phyloP scores from a whole-genome alignment of 768 basidiomycete genomes.

The Kwoniella dejecticola region DNA sequence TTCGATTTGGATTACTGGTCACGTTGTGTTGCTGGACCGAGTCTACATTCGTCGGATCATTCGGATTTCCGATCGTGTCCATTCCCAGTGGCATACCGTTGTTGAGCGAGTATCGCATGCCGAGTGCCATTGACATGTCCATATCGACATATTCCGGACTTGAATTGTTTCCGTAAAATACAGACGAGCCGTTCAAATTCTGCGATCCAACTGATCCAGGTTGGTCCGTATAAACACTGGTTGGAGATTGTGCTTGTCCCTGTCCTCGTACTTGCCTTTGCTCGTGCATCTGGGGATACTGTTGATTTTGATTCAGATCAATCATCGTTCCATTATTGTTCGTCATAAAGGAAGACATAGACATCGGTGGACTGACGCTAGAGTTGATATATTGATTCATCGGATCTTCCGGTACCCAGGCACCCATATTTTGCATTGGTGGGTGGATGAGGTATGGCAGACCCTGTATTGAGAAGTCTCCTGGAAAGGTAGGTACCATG shows the following conservation, averaged over 20 bases:
- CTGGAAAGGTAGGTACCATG: constrained; percentile 31
- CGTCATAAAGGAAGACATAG: not conserved
- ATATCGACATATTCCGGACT: constrained; percentile 31
- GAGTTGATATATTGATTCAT: constrained; percentile 14
- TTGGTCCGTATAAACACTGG: not conserved
- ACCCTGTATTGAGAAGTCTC: not conserved
- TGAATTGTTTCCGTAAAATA: not conserved
- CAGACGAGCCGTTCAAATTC: not conserved
- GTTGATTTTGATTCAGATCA: not conserved
- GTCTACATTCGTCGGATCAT: not conserved
- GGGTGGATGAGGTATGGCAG: not conserved
- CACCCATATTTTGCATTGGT: constrained; percentile 5
- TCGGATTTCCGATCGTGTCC: no score
- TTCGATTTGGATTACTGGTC: no score
- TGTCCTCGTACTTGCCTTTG: constrained; percentile 6
- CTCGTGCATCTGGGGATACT: not conserved
- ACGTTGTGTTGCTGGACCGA: no score
- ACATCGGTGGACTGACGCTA: constrained; percentile 5
- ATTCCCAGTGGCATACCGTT: constrained; percentile 16
- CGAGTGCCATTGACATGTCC: constrained; percentile 48
- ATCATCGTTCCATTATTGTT: not conserved
- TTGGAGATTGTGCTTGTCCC: constrained; percentile 7
- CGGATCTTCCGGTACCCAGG: constrained; percentile 21
- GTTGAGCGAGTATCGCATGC: constrained; percentile 19
- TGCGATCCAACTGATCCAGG: not conserved